These are phyloP conservation scores for Rhizopogon vulgaris DNA, from an alignment of 768 basidiomycete species.

Conservation along the genomic window DNA sequence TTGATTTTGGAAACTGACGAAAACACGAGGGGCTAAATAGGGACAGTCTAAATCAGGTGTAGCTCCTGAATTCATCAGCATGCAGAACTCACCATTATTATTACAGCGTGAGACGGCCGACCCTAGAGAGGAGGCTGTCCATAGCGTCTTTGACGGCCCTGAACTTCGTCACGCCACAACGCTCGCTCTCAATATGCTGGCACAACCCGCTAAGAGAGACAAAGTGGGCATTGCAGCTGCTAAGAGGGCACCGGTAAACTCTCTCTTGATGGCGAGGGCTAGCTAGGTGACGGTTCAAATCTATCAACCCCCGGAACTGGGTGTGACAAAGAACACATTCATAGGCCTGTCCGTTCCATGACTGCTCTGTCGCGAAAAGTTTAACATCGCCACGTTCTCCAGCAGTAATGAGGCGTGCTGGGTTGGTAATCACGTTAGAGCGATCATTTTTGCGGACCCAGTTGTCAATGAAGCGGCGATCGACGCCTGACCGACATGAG, in stretches of 20 bases:
- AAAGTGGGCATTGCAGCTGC: slow-evolving; percentile 38
- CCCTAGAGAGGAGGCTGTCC: slow-evolving; percentile 23
- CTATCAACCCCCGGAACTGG: slow-evolving; percentile 31
- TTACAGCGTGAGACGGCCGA: slow-evolving; percentile 8
- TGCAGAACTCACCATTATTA: slow-evolving; percentile 6
- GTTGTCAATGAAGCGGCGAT: slow-evolving; percentile 29
- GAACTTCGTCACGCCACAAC: slow-evolving; percentile 50
- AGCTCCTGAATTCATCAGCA: background rate
- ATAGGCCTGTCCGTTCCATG: slow-evolving; percentile 40
- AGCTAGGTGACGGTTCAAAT: slow-evolving; percentile 56
- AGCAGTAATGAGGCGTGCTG: slow-evolving; percentile 40
- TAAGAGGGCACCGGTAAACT: slow-evolving; percentile 50
- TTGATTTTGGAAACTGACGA: background rate
- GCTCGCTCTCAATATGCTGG: slow-evolving; percentile 61
- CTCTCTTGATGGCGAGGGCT: slow-evolving; percentile 54
- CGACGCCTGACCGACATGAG: slow-evolving; percentile 44
- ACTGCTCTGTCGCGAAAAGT: slow-evolving; percentile 28
- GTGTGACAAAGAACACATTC: slow-evolving; percentile 63
- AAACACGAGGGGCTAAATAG: no score
- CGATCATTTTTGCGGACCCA: slow-evolving; percentile 39
- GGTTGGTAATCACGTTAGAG: slow-evolving; percentile 47
- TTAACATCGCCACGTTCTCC: slow-evolving; percentile 2
- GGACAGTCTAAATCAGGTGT: background rate
- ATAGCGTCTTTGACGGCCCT: slow-evolving; percentile 33
- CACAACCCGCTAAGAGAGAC: slow-evolving; percentile 50